Percentiles rank a stretch among this genome's conserved stretches.
Evolutionary conservation across 805 yeast genomes (phyloP).

Genomic region (Cyberlindnera samutprakarnensis): DNA sequence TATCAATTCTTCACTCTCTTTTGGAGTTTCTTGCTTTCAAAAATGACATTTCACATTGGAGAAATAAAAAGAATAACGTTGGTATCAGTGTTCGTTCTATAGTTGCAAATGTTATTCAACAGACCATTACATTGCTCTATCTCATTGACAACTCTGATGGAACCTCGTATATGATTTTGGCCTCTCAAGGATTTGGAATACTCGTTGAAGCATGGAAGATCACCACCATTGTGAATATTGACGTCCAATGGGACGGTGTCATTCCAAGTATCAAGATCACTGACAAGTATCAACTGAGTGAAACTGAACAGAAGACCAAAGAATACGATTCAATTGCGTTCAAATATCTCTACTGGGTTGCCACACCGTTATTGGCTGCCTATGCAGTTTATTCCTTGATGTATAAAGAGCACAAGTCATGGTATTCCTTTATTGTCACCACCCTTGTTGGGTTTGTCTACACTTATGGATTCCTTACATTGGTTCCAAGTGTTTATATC

Average conservation of each 20-base stretch:
- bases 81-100: slow-evolving; percentile 33
- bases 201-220: slow-evolving; percentile 36
- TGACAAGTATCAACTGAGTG: slow-evolving; percentile 29
- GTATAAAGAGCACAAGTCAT: slow-evolving; percentile 32
- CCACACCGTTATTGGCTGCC: slow-evolving; percentile 29
- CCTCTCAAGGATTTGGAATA: slow-evolving; percentile 30
- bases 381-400: slow-evolving; percentile 30
- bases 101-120: slow-evolving; percentile 33
- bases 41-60: slow-evolving; percentile 34
- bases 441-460: slow-evolving; percentile 34
- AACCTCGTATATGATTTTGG: slow-evolving; percentile 30
- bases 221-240: slow-evolving; percentile 28
- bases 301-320: slow-evolving; percentile 30
- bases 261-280: slow-evolving; percentile 20
- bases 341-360: slow-evolving; percentile 28
- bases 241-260: slow-evolving; percentile 16
- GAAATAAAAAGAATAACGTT: slow-evolving; percentile 30
- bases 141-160: slow-evolving; percentile 31
- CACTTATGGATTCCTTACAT: slow-evolving; percentile 33
- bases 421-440: slow-evolving; percentile 34
- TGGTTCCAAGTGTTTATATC: slow-evolving; percentile 33
- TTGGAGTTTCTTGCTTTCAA: slow-evolving; percentile 35
- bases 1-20: slow-evolving; percentile 29
- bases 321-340: slow-evolving; percentile 34
- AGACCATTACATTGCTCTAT: slow-evolving; percentile 30